phyloP scores from a whole-genome alignment of 2,329 filamentous ascomycete genomes.

The Trichoderma sp. region DNA sequence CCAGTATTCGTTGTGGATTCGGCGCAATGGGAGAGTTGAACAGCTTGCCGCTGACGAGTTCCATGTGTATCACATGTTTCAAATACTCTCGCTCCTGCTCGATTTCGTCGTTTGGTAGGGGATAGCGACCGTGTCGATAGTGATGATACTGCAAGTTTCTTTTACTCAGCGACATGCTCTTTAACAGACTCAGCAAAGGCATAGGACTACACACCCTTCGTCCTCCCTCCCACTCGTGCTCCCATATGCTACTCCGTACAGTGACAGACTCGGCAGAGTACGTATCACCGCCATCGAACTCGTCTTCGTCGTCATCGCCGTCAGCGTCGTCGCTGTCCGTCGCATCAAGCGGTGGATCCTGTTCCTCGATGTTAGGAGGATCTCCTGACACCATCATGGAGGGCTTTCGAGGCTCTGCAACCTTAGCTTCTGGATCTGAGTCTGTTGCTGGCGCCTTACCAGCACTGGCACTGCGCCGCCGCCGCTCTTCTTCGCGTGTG shows the following conservation, averaged over 20 bases:
- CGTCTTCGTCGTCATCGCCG: constrained; percentile 7
- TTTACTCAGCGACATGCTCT: neutral
- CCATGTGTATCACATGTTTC: constrained; percentile 42
- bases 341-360: constrained; percentile 19
- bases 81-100: constrained; percentile 44
- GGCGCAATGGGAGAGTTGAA: constrained; percentile 44
- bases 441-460: constrained; percentile 1
- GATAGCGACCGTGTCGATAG: constrained; percentile 38
- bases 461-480: neutral
- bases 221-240: constrained; percentile 22
- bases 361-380: constrained; percentile 11
- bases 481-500: neutral
- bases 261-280: constrained; percentile 7
- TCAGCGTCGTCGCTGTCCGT: constrained; percentile 9
- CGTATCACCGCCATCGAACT: constrained; percentile 1
- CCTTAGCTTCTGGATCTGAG: constrained; percentile 1
- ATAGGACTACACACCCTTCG: constrained; percentile 14
- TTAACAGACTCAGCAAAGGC: neutral
- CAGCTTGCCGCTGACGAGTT: constrained; percentile 38
- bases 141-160: constrained; percentile 33
- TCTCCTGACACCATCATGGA: neutral
- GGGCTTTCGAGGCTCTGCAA: constrained; percentile 6
- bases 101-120: constrained; percentile 42
- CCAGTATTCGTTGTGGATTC: constrained; percentile 39
- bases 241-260: constrained; percentile 20